Conservation (phyloP, 2,329 filamentous ascomycete species). For the Thelonectria blattea region DNA sequence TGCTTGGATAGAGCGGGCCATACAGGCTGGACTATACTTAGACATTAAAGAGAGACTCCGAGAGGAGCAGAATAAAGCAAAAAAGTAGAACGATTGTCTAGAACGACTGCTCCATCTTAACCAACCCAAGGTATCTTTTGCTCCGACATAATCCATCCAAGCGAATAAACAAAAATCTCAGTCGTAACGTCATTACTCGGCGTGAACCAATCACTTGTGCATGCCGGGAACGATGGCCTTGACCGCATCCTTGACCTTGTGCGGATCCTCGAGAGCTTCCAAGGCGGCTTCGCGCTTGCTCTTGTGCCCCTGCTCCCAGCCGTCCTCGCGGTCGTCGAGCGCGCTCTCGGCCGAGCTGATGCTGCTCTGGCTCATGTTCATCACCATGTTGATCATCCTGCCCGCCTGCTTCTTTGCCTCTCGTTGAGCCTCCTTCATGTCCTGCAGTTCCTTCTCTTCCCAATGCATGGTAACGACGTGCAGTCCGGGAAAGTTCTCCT, state of each 20-base stretch:
- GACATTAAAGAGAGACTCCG: constrained; percentile 3
- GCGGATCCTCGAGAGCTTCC: constrained; percentile 58
- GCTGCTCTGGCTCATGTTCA: constrained; percentile 60
- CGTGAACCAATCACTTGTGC: constrained; percentile 25
- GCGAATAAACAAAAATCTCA: constrained; percentile 19
- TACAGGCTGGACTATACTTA: constrained; percentile 8
- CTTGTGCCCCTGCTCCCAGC: constrained; percentile 48
- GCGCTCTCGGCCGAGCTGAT: constrained; percentile 61
- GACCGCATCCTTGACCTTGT: constrained; percentile 48
- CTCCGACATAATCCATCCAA: constrained; percentile 11
- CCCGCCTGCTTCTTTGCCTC: constrained; percentile 73
- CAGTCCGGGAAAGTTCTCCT: constrained; percentile 77
- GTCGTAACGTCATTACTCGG: constrained; percentile 26
- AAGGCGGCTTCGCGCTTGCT: constrained; percentile 60
- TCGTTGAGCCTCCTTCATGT: constrained; percentile 78
- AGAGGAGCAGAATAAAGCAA: not conserved
- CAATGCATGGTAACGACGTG: constrained; percentile 78
- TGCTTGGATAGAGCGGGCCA: not conserved
- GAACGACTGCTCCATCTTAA: not conserved
- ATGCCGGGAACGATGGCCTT: constrained; percentile 37
- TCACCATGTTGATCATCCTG: constrained; percentile 57
- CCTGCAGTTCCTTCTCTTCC: constrained; percentile 74
- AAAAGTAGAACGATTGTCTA: constrained; percentile 7
- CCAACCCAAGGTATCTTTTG: constrained; percentile 31
- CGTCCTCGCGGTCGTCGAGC: constrained; percentile 52